Base-by-base conservation (phyloP, 2,329 filamentous ascomycete genomes). In the Epichloe gansuensis region DNA sequence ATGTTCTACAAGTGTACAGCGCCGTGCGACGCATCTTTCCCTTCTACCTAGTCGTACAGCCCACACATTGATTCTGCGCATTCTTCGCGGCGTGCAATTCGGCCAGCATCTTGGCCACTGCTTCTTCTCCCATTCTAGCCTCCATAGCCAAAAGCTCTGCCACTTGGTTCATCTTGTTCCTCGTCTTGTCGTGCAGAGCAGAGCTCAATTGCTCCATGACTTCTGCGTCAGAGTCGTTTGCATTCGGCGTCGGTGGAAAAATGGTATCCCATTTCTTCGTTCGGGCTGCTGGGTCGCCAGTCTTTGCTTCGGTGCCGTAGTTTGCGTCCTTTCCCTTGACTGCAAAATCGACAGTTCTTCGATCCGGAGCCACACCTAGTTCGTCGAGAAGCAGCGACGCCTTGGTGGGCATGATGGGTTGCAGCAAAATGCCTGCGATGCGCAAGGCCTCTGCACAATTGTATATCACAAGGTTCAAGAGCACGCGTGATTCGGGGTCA, bases 341-440 rank as follows among this genome's bases (percentile, higher is more conserved):
- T 5, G 88, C 85, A 63, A 81, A 77, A 17, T 76, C 71, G 55
- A 89, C 78, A 0, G 72, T 77, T 53, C 91, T 77, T 50, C 77
- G 78, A 9, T 78, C 74, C 8, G 72, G 65, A 3, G 73, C 69
- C 4, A 98, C 90, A 1, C 86, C 85, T 8, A 98, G 72, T 61
- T 85, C 78, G 64, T 95, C 85, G 0, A 98, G 77, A 35, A 96
- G 68, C 58, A 80, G 72, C 11, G 70, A 69, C 46, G 88, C 79
- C 67, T 94, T 95, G 42, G 72, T 75, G 0, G 93, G 93, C 78
- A 98, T 95, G 63, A 91, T 88, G 1, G 93, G 90, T 67, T 95
- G 91, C 45, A 98, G 72, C 46, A 97, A 73, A 59, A 98, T 95
- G 13, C 84, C 88, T 0, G 76, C 74, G 25, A 96, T 80, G 39